phyloP scores from a whole-genome alignment of 1,139 yeast genomes.

The Hansenula sp. region DNA sequence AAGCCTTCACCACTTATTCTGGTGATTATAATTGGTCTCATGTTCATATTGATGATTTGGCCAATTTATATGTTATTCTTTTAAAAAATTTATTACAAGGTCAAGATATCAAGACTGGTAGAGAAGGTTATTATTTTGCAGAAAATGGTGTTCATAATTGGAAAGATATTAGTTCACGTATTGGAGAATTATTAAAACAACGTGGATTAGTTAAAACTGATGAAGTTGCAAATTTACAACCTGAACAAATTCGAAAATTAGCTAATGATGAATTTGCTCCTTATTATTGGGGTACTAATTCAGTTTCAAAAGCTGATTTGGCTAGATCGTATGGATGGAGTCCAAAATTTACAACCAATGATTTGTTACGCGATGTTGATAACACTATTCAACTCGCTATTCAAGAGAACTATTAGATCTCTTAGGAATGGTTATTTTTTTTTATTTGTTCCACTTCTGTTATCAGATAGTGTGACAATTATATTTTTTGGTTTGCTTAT shows the following conservation, averaged over 20 bases:
- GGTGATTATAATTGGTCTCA: constrained; percentile 37
- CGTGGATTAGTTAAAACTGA: constrained; percentile 17
- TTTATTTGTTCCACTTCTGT: too few species aligned
- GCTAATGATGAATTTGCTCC: constrained; percentile 19
- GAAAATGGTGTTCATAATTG: constrained; percentile 31
- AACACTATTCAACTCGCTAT: not conserved
- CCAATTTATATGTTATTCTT: constrained; percentile 27
- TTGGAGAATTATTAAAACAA: constrained; percentile 22
- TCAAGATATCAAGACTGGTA: constrained; percentile 27
- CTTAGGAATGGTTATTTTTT: too few species aligned
- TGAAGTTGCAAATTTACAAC: constrained; percentile 21
- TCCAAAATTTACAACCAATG: constrained; percentile 1
- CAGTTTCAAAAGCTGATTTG: constrained; percentile 26
- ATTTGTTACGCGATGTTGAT: not conserved
- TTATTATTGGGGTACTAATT: constrained; percentile 29
- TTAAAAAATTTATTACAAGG: constrained; percentile 24
- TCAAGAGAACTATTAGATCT: too few species aligned
- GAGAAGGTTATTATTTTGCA: constrained; percentile 35
- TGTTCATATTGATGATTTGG: constrained; percentile 35
- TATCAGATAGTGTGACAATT: too few species aligned
- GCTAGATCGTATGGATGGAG: constrained; percentile 16
- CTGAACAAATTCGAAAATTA: constrained; percentile 17
- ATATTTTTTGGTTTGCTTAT: too few species aligned
- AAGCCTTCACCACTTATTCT: constrained; percentile 26
- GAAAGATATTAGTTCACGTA: constrained; percentile 27